A percentile compares a stretch with the other conserved stretches of the same genome.
These are phyloP conservation scores for Pyrrhoderma noxium DNA, from an alignment of 1,284 basidiomycete genomes.

Conservation along the genomic window DNA sequence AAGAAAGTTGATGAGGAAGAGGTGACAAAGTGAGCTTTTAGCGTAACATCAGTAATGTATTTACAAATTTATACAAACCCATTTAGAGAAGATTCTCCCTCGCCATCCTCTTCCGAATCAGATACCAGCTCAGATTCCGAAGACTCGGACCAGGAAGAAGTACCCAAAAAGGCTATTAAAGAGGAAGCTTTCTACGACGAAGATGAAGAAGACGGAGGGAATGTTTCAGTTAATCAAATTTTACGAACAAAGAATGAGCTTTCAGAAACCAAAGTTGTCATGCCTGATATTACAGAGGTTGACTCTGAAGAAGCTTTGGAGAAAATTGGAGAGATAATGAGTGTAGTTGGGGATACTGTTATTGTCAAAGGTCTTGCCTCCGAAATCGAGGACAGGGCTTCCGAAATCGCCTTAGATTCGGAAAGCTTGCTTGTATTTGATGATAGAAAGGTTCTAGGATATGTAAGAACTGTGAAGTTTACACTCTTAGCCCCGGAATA, in stretches of 20 bases:
- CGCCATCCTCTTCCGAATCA: conserved; percentile 13
- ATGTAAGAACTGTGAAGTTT: conserved; percentile 43
- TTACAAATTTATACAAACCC: not conserved
- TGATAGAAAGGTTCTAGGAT: conserved; percentile 76
- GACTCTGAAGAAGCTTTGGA: conserved; percentile 52
- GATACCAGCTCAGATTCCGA: conserved; percentile 14
- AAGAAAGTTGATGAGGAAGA: conserved; percentile 26
- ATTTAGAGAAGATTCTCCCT: not conserved
- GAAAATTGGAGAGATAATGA: conserved; percentile 68
- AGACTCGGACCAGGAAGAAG: conserved; percentile 7
- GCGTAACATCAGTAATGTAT: too few relatives aligned
- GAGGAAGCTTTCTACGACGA: conserved; percentile 23
- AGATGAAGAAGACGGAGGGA: conserved; percentile 23
- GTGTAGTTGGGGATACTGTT: conserved; percentile 59
- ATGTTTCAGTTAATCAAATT: conserved; percentile 23
- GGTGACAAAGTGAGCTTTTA: conserved; percentile 8
- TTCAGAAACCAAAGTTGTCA: conserved; percentile 29
- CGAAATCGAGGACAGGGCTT: conserved; percentile 35
- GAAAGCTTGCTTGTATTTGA: conserved; percentile 84
- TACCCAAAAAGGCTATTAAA: conserved; percentile 7
- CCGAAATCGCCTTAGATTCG: conserved; percentile 63
- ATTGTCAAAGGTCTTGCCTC: conserved; percentile 58
- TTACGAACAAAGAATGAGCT: conserved; percentile 27
- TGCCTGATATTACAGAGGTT: conserved; percentile 30
- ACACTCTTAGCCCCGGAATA: conserved; percentile 16